These are phyloP conservation scores for Psilocybe sp. DNA, from an alignment of 768 basidiomycete genomes.

Conservation along the genomic window DNA sequence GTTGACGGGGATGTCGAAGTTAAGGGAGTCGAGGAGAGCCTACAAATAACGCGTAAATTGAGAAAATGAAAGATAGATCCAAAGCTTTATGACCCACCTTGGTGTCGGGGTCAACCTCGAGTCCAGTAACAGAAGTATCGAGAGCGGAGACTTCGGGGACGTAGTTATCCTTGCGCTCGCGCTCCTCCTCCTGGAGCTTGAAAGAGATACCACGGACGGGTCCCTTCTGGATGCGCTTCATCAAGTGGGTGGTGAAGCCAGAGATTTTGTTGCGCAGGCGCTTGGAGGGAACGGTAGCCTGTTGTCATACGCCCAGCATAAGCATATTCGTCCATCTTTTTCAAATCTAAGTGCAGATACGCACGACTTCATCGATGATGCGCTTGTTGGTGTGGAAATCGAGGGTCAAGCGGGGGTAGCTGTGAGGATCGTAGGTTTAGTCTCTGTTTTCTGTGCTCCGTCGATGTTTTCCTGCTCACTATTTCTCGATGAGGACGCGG, in stretches of 20 bases:
- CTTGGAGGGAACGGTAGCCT: conserved; percentile 96
- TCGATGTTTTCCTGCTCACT: conserved; percentile 49
- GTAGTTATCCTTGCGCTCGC: conserved; percentile 99
- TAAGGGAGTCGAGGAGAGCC: conserved; percentile 88
- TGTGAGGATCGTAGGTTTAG: conserved; percentile 22
- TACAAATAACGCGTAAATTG: conserved; percentile 23
- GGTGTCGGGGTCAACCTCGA: conserved; percentile 91
- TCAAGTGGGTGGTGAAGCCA: conserved; percentile 99
- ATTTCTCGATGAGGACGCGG: conserved; percentile 98
- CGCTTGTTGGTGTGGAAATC: conserved; percentile 99
- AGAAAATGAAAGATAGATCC: not conserved
- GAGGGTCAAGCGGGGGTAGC: conserved; percentile 98
- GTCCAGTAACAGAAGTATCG: conserved; percentile 66
- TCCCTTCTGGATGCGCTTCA: conserved; percentile 99
- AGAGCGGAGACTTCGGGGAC: conserved; percentile 98
- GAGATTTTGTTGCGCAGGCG: conserved; percentile 99
- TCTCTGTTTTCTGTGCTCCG: not conserved
- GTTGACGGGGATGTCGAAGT: conserved; percentile 88
- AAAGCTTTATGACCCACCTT: conserved; percentile 55
- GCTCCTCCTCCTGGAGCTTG: conserved; percentile 99
- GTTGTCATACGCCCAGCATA: not conserved
- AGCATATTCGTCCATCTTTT: not conserved
- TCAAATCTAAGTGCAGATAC: conserved; percentile 6
- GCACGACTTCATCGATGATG: conserved; percentile 95
- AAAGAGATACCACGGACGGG: conserved; percentile 99